A percentile compares a stretch with the other conserved stretches of the same genome.
Evolutionary conservation across 305 asterid genomes (phyloP).

Genomic region (Fraxinus sp.): DNA sequence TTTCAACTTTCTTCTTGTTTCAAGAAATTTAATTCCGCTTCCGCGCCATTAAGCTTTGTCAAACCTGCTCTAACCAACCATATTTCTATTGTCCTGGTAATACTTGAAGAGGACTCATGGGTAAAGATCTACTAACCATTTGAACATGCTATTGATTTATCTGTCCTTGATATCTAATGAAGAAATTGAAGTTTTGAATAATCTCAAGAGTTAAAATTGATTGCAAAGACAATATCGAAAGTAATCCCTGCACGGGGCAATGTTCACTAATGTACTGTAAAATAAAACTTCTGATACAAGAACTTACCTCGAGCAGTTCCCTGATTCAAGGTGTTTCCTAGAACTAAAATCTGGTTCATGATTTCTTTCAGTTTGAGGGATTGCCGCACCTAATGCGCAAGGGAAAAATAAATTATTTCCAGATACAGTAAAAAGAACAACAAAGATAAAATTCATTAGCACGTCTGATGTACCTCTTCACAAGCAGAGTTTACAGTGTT

Average conservation of each 20-base stretch:
- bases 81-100: background rate
- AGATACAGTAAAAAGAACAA: conserved; percentile 1
- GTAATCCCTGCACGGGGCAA: conserved; percentile 12
- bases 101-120: background rate
- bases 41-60: background rate
- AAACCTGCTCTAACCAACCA: background rate
- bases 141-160: background rate
- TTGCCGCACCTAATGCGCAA: conserved; percentile 64
- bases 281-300: conserved; percentile 4
- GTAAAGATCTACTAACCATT: background rate
- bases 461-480: conserved; percentile 65
- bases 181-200: background rate
- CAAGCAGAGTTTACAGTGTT: conserved; percentile 72
- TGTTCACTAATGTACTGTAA: background rate
- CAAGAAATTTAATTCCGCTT: no score
- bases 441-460: conserved; percentile 11
- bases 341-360: conserved; percentile 64
- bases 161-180: background rate
- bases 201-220: background rate
- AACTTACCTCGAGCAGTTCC: conserved; percentile 94
- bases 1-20: no score
- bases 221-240: background rate
- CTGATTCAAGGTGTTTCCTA: conserved; percentile 88
- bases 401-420: conserved; percentile 18
- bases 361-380: conserved; percentile 79